Conservation (phyloP, 352 stramenopile species). For the Thraustotheca clavata region DNA sequence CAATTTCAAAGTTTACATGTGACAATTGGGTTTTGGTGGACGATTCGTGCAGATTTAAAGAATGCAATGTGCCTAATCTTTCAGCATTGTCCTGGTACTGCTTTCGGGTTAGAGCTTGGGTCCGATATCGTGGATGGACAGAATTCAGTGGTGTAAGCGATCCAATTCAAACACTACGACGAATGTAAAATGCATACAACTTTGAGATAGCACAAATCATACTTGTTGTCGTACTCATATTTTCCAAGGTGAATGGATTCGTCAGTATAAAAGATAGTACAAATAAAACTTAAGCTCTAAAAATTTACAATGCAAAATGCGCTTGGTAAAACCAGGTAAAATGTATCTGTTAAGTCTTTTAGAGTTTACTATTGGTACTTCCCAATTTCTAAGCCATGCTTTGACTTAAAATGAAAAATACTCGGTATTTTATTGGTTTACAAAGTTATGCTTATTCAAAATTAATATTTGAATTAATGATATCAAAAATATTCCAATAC, state of each 20-base stretch:
- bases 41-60: neutral
- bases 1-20: constrained; percentile 3
- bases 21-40: constrained; percentile 17
- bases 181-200: constrained; percentile 1
- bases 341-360: no score
- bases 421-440: no score
- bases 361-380: no score
- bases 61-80: constrained; percentile 20
- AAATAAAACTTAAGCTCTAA: no score
- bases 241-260: neutral
- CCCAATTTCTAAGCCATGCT: no score
- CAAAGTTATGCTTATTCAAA: no score
- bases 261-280: no score
- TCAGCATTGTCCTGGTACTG: constrained; percentile 26
- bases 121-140: constrained; percentile 18
- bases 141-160: constrained; percentile 12
- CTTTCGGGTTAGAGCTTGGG: constrained; percentile 27
- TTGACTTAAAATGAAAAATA: no score
- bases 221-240: neutral
- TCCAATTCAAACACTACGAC: constrained; percentile 16
- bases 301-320: no score
- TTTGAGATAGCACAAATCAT: neutral
- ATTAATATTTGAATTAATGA: no score
- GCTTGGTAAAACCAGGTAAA: no score
- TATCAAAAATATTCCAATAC: no score